Conservation (phyloP, 176 grass and related monocot species). For the Carex pumila region DNA sequence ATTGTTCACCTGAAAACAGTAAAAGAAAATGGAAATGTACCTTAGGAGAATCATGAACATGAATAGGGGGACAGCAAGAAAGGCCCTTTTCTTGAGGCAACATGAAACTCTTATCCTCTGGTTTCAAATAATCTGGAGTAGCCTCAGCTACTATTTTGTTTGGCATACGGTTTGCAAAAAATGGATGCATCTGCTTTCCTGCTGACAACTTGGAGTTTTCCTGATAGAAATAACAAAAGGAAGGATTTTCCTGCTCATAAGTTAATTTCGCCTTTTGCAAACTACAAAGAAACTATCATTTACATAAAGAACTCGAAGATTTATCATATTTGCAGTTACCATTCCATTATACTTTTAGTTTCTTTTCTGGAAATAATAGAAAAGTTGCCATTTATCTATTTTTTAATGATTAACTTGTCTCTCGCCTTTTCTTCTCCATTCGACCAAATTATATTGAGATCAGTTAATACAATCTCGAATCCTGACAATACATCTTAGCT, state of each 20-base stretch:
- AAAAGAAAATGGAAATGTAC: constrained; percentile 25
- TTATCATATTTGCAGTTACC: background rate
- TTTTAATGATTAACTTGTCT: background rate
- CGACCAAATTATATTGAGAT: background rate
- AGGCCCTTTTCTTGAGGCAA: constrained; percentile 28
- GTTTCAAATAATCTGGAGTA: constrained; percentile 32
- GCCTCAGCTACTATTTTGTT: constrained; percentile 31
- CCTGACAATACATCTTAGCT: background rate
- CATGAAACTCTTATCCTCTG: constrained; percentile 19
- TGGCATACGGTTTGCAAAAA: constrained; percentile 55
- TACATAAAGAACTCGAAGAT: background rate
- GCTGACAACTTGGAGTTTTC: constrained; percentile 71
- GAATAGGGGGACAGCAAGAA: constrained; percentile 57
- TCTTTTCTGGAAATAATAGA: background rate
- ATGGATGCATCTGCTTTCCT: constrained; percentile 83
- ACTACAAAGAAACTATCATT: constrained; percentile 12
- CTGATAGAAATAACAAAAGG: constrained; percentile 31
- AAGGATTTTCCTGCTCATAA: background rate
- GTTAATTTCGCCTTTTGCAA: background rate
- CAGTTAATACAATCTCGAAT: background rate
- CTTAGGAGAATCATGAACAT: constrained; percentile 55
- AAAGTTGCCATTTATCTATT: background rate
- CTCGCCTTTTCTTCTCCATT: background rate
- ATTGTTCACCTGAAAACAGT: background rate
- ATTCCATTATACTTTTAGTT: background rate